Percentiles rank a stretch among this genome's conserved stretches.
Evolutionary conservation across 371 early-diverging fungal species (phyloP).

Genomic region (Cladochytrium tenue): DNA sequence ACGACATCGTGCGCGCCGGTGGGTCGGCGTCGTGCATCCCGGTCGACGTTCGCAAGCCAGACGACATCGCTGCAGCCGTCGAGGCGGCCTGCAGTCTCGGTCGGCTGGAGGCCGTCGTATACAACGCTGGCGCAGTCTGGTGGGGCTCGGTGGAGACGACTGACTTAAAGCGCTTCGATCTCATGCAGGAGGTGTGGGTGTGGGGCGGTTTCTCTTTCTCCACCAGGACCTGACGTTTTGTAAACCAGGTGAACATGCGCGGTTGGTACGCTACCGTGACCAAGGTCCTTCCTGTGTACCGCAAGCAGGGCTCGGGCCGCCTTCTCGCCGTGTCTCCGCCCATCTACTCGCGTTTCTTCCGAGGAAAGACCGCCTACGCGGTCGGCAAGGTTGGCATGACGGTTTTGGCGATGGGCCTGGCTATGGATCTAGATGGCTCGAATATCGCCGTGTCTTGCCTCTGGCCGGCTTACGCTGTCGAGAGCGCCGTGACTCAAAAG

Average conservation of each 20-base stretch:
- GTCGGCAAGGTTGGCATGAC: constrained; percentile 36
- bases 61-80: constrained; percentile 1
- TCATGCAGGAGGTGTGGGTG: constrained; percentile 9
- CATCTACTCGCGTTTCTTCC: constrained; percentile 36
- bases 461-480: constrained; percentile 37
- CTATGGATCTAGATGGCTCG: constrained; percentile 26
- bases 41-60: constrained; percentile 6
- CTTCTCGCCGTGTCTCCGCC: constrained; percentile 33
- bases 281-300: constrained; percentile 23
- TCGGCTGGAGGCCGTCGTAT: constrained; percentile 29
- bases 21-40: not conserved
- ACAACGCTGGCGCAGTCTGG: constrained; percentile 37
- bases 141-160: constrained; percentile 28
- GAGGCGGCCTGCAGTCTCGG: not conserved
- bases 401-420: constrained; percentile 31
- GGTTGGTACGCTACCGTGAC: constrained; percentile 23
- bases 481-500: constrained; percentile 27
- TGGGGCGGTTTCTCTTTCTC: not conserved
- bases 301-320: constrained; percentile 13
- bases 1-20: not conserved
- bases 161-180: constrained; percentile 16
- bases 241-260: constrained; percentile 18
- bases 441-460: constrained; percentile 20
- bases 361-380: constrained; percentile 37
- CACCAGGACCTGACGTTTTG: not conserved